Percentiles rank a stretch among this genome's conserved stretches.
These are phyloP conservation scores for Kuraishia capsulata DNA, from an alignment of 805 yeast genomes.

Conservation along the genomic window DNA sequence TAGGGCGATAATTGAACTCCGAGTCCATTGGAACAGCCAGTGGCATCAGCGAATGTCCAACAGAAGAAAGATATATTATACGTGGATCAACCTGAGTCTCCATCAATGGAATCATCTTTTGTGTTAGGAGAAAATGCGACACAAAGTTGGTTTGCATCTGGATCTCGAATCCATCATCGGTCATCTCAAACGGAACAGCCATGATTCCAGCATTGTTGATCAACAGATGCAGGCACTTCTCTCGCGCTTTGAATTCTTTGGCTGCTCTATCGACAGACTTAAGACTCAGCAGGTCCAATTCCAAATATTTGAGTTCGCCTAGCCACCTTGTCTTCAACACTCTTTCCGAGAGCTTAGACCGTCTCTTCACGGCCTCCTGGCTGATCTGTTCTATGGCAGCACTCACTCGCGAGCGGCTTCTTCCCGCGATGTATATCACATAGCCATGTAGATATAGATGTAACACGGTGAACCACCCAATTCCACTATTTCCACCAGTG, in stretches of 20 bases:
- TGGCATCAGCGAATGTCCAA: constrained; percentile 51
- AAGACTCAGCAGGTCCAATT: constrained; percentile 45
- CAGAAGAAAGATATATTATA: constrained; percentile 53
- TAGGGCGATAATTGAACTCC: constrained; percentile 51
- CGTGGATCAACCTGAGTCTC: constrained; percentile 35
- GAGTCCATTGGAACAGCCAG: constrained; percentile 36
- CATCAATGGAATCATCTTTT: constrained; percentile 44
- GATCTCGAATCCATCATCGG: constrained; percentile 66
- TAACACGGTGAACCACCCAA: constrained; percentile 69
- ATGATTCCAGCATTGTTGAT: constrained; percentile 76
- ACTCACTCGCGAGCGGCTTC: constrained; percentile 46
- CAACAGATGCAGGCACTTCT: constrained; percentile 46
- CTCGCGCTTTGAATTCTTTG: constrained; percentile 32
- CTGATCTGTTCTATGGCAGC: constrained; percentile 48
- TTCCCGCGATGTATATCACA: constrained; percentile 64
- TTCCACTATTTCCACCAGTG: constrained; percentile 77
- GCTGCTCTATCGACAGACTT: constrained; percentile 41
- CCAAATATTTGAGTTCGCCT: constrained; percentile 45
- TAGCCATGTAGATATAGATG: constrained; percentile 77
- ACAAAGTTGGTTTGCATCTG: constrained; percentile 75
- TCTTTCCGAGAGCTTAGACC: constrained; percentile 11
- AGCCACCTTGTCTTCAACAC: constrained; percentile 17
- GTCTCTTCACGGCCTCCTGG: constrained; percentile 37
- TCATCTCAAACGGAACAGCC: constrained; percentile 60
- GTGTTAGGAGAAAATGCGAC: constrained; percentile 65